phyloP scores from a whole-genome alignment of 2,329 filamentous ascomycete species.

The Pseudocercospora cruenta region DNA sequence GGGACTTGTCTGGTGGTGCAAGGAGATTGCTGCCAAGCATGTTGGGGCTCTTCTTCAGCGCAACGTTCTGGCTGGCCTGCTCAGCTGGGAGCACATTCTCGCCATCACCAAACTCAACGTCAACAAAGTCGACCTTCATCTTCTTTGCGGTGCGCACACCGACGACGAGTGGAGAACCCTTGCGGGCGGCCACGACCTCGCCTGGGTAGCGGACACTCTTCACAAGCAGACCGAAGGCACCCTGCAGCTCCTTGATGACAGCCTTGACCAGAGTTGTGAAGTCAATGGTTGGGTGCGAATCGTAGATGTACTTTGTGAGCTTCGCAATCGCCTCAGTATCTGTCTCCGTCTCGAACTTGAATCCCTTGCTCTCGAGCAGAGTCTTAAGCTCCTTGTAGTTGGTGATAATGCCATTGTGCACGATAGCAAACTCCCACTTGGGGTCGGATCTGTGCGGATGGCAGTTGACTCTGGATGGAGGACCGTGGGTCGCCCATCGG shows the following conservation, averaged over 20 bases:
- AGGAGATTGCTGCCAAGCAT: constrained; percentile 68
- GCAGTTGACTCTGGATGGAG: constrained; percentile 92
- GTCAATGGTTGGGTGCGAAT: constrained; percentile 89
- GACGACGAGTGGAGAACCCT: constrained; percentile 96
- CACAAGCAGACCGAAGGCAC: constrained; percentile 93
- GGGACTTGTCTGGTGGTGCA: constrained; percentile 92
- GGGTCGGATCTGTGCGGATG: constrained; percentile 97
- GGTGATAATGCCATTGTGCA: constrained; percentile 99
- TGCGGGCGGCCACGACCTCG: constrained; percentile 95
- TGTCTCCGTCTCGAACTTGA: constrained; percentile 98
- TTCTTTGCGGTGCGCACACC: constrained; percentile 96
- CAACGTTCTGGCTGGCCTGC: constrained; percentile 92
- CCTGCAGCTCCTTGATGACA: constrained; percentile 97
- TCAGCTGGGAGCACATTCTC: constrained; percentile 83
- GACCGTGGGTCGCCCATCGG: constrained; percentile 96
- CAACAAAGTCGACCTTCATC: constrained; percentile 99
- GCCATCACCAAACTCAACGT: constrained; percentile 95
- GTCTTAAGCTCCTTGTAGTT: constrained; percentile 99
- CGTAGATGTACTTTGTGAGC: constrained; percentile 96
- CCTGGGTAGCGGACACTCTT: constrained; percentile 99
- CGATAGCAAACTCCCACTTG: constrained; percentile 93
- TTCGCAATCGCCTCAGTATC: constrained; percentile 99
- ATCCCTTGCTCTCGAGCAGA: constrained; percentile 89
- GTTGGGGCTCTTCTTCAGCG: constrained; percentile 77
- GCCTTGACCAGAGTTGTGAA: constrained; percentile 97